Evolutionary conservation across 2,329 filamentous ascomycete species (phyloP).

Genomic region (Cladosporium oxysporum): DNA sequence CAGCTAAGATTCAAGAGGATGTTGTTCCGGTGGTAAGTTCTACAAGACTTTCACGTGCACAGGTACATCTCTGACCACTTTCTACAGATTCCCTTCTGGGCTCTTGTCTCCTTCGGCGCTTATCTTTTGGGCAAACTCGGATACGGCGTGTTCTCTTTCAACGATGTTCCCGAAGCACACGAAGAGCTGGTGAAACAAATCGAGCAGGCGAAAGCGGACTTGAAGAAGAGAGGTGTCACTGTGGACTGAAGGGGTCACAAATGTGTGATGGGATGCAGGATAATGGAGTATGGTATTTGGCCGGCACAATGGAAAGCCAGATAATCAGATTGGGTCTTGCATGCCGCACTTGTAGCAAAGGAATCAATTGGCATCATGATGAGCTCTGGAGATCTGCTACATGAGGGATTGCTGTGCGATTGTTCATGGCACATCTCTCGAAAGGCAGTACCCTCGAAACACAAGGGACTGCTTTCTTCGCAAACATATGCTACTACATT

Average conservation of each 20-base stretch:
- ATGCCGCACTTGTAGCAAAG: not conserved
- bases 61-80: not conserved
- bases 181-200: constrained; percentile 87
- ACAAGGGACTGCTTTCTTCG: too few species aligned
- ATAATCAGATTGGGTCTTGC: not conserved
- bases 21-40: constrained; percentile 83
- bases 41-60: not conserved
- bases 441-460: not conserved
- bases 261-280: not conserved
- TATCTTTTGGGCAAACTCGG: constrained; percentile 91
- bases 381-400: not conserved
- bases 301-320: not conserved
- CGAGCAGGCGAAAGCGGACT: constrained; percentile 70
- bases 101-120: constrained; percentile 84
- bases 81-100: constrained; percentile 84
- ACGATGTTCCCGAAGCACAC: constrained; percentile 90
- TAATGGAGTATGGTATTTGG: not conserved
- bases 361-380: not conserved
- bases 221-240: constrained; percentile 73
- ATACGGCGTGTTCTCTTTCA: constrained; percentile 91
- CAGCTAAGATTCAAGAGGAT: constrained; percentile 74
- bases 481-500: too few species aligned
- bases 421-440: not conserved
- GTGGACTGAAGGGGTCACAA: constrained; percentile 58
- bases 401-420: not conserved